Base-by-base conservation (phyloP, 148 eudicot species). In the Gaultheria prostrata region DNA sequence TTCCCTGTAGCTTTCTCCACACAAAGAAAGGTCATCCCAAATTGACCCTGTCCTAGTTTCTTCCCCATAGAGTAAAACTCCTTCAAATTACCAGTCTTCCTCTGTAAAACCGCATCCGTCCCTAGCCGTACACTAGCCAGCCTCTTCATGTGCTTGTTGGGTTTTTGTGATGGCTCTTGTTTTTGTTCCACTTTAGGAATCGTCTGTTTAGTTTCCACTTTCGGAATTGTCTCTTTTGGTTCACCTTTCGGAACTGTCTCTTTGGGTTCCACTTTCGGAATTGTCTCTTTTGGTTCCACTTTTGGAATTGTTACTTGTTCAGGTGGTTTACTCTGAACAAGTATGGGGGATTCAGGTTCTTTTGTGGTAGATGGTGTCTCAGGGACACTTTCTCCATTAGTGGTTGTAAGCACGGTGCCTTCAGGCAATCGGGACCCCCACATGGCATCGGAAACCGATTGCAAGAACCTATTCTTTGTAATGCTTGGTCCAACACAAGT, bases 31-130 rank as follows among this genome's bases (percentile, higher is more conserved):
- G 93, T 91, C 2, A 88, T 88, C 77, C 93, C 93, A 72, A 91
- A 91, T 51, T 91, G 92, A 73, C 93, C 93, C 84, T 91, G 93
- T 51, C 93, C 93, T 82, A 91, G 82, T 80, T 91, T 91, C 86
- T 86, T 91, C 17, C 93, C 93, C 83, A 91, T 79, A 17, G 85
- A 76, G 84, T 88, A 91, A 83, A 89, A 88, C 8, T 91, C 91
- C 93, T 89, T 91, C 69, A 91, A 84, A 59, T 89, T 87, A 1
- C 93, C 92, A 0, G 93, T 91, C 77, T 78, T 90, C 53, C 84
- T 89, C 51, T 83, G 89, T 75, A 89, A 84, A 45, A 91, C 93
- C 39, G 89, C 87, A 54, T 86, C 85, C 13, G 90, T 86, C 56
- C 89, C 74, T 65, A 91, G 90, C 78, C 93, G 92, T 24, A 90